Conservation (phyloP, 768 basidiomycete genomes). For the Auricularia heimuer region DNA sequence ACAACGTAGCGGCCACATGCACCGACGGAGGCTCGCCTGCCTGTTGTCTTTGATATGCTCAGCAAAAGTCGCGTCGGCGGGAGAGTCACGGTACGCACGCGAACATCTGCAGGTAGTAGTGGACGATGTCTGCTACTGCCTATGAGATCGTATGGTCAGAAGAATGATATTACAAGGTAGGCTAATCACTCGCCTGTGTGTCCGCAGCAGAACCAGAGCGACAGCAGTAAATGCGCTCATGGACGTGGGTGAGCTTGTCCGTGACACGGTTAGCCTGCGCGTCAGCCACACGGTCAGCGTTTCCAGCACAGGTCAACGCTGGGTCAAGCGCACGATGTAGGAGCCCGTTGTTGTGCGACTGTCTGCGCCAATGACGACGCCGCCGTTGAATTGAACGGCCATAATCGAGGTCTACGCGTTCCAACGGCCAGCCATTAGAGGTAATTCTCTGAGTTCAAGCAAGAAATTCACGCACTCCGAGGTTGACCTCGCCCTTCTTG, state of each 20-base stretch:
- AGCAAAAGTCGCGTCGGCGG: background rate
- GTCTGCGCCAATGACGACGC: conserved; percentile 95
- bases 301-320: background rate
- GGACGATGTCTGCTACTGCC: conserved; percentile 86
- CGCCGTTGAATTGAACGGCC: conserved; percentile 93
- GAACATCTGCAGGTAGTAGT: conserved; percentile 69
- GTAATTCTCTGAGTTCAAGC: background rate
- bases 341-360: conserved; percentile 93
- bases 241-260: conserved; percentile 92
- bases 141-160: conserved; percentile 9
- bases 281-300: background rate
- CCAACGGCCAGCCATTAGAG: background rate
- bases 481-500: conserved; percentile 93
- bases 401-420: conserved; percentile 87
- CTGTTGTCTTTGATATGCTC: conserved; percentile 38
- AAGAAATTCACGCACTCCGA: conserved; percentile 62
- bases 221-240: conserved; percentile 99
- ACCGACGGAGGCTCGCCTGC: conserved; percentile 64
- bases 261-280: conserved; percentile 91
- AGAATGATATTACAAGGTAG: background rate
- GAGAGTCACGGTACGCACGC: conserved; percentile 35
- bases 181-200: conserved; percentile 45
- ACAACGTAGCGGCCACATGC: conserved; percentile 67
- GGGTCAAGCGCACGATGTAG: conserved; percentile 64
- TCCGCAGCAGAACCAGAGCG: conserved; percentile 96